Evolutionary conservation across 1,284 basidiomycete genomes (phyloP).

Genomic region (Boletellus deceptivus): DNA sequence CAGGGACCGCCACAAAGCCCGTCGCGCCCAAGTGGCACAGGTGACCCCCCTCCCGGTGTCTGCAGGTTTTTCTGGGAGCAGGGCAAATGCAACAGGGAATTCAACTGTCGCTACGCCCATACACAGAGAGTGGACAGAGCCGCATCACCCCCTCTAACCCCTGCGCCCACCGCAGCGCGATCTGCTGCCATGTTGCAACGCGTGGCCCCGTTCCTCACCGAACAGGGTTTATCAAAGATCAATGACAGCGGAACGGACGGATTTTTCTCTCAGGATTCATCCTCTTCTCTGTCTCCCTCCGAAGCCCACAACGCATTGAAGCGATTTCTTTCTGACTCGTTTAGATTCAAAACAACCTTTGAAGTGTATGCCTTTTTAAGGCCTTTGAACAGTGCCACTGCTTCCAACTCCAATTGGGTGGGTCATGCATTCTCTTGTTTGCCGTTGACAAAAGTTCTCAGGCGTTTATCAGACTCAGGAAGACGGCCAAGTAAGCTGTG

Average conservation of each 20-base stretch:
- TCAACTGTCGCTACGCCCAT: conserved; percentile 49
- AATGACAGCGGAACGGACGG: conserved; percentile 37
- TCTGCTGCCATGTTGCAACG: conserved; percentile 21
- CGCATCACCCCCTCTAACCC: not conserved
- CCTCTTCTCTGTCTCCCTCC: conserved; percentile 39
- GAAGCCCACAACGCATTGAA: conserved; percentile 52
- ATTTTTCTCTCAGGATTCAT: conserved; percentile 32
- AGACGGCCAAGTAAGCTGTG: conserved; percentile 48
- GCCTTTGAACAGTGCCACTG: conserved; percentile 47
- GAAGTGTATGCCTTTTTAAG: conserved; percentile 50
- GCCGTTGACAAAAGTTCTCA: not conserved
- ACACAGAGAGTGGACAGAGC: conserved; percentile 18
- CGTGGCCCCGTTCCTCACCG: conserved; percentile 46
- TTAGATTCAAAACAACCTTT: conserved; percentile 40
- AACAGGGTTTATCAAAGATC: conserved; percentile 46
- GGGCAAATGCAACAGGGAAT: conserved; percentile 49
- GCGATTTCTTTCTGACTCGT: conserved; percentile 44
- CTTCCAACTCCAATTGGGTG: conserved; percentile 54
- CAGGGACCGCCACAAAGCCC: conserved; percentile 2
- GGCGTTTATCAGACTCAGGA: conserved; percentile 41
- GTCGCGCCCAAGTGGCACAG: conserved; percentile 9
- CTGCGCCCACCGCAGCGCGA: conserved; percentile 1
- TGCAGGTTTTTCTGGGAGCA: conserved; percentile 54
- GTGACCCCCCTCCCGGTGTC: conserved; percentile 24
- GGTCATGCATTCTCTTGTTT: conserved; percentile 11